Percentiles rank a stretch among this genome's conserved stretches.
Evolutionary conservation across 2,329 filamentous ascomycete genomes (phyloP).

Genomic region (Colletotrichum caudatum): DNA sequence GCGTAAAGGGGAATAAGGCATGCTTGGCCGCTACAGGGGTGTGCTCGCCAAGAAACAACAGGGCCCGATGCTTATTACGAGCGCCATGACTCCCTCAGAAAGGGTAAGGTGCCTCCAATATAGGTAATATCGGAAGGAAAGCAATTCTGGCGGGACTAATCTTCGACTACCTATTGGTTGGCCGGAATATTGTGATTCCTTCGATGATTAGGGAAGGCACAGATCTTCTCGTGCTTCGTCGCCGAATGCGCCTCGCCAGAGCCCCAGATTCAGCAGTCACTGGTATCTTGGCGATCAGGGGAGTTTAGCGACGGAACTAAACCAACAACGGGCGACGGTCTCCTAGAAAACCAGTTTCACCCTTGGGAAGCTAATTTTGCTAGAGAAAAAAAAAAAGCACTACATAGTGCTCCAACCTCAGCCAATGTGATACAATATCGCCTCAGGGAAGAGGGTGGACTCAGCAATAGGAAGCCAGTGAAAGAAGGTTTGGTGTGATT

Average conservation of each 20-base stretch:
- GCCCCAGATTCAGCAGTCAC: background rate
- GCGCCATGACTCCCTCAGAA: too few relatives aligned
- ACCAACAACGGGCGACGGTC: background rate
- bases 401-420: background rate
- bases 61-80: background rate
- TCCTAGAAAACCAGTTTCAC: background rate
- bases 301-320: background rate
- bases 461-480: background rate
- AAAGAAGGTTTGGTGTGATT: background rate
- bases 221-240: too few relatives aligned
- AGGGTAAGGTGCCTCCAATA: too few relatives aligned
- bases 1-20: background rate
- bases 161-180: background rate
- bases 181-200: background rate
- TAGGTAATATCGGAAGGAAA: background rate
- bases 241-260: too few relatives aligned
- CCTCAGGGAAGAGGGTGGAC: background rate
- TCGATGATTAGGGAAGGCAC: too few relatives aligned
- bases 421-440: too few relatives aligned
- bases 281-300: background rate
- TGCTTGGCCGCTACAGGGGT: background rate
- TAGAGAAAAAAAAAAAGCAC: background rate
- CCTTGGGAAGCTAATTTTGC: background rate
- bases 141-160: accelerated
- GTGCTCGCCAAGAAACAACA: background rate